Percentiles rank a stretch among this genome's conserved stretches.
Evolutionary conservation across 148 eudicot genomes (phyloP).

Genomic region (Rhododendron simsii): DNA sequence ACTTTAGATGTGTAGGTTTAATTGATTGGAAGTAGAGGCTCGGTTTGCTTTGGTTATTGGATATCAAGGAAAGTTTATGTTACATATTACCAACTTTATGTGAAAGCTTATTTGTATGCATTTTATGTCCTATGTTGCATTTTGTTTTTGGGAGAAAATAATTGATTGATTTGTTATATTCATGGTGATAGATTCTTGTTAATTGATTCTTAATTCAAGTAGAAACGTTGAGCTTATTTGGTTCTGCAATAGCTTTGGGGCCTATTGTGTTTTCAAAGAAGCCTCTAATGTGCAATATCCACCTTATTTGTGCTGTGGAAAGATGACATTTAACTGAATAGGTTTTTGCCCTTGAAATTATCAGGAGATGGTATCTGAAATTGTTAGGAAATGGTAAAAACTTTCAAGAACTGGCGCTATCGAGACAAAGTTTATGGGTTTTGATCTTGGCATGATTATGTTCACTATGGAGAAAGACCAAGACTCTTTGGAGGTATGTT

Average conservation of each 20-base stretch:
- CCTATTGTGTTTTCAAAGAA: background rate
- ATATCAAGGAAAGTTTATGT: background rate
- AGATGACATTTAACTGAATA: background rate
- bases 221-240: background rate
- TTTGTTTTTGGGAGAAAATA: background rate
- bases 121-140: background rate
- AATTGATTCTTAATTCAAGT: background rate
- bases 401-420: constrained; percentile 72
- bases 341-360: constrained; percentile 2
- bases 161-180: background rate
- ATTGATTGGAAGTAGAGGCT: background rate
- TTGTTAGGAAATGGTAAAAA: constrained; percentile 77
- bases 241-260: background rate
- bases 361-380: constrained; percentile 68
- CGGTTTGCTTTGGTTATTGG: background rate
- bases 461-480: constrained; percentile 77
- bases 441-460: constrained; percentile 80
- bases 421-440: constrained; percentile 63
- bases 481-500: constrained; percentile 65
- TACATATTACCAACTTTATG: too few species aligned
- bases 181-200: background rate
- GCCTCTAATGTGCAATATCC: background rate
- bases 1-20: background rate
- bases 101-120: background rate
- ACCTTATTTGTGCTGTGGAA: background rate